phyloP scores from a whole-genome alignment of 2,329 filamentous ascomycete species.

The Colletotrichum sp. region DNA sequence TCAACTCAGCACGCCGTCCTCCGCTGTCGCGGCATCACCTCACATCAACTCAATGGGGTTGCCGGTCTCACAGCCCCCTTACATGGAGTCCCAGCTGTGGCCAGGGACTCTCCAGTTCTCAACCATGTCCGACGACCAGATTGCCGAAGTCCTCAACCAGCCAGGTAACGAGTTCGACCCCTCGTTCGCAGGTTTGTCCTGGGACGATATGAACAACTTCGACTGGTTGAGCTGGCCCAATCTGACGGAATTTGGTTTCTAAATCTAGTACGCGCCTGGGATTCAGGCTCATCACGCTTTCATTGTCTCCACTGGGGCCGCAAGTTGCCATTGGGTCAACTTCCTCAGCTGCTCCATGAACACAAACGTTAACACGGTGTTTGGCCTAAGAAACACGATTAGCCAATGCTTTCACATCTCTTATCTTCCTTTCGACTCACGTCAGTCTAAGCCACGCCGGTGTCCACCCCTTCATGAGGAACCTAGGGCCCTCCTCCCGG shows the following conservation, averaged over 20 bases:
- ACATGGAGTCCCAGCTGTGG: slow-evolving; percentile 41
- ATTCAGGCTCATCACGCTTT: background rate
- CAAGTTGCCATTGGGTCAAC: slow-evolving; percentile 27
- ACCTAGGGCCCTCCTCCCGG: slow-evolving; percentile 42
- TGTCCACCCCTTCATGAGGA: slow-evolving; percentile 52
- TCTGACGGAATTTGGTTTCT: slow-evolving; percentile 42
- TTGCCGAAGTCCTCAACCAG: slow-evolving; percentile 68
- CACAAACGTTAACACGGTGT: slow-evolving; percentile 50
- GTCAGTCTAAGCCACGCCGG: slow-evolving; percentile 49
- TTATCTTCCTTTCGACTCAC: slow-evolving; percentile 24
- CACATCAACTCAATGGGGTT: slow-evolving; percentile 18
- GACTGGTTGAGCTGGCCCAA: slow-evolving; percentile 61
- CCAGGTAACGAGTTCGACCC: slow-evolving; percentile 65
- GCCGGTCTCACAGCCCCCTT: slow-evolving; percentile 27
- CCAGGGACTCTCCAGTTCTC: slow-evolving; percentile 66
- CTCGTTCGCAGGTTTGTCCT: slow-evolving; percentile 58
- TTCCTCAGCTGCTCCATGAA: slow-evolving; percentile 49
- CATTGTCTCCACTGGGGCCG: slow-evolving; percentile 7
- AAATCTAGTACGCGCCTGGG: background rate
- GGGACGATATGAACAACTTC: slow-evolving; percentile 64
- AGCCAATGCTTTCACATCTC: slow-evolving; percentile 18
- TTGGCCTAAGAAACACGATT: slow-evolving; percentile 34
- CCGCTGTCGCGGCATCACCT: slow-evolving; percentile 4
- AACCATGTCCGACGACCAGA: slow-evolving; percentile 73
- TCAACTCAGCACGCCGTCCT: slow-evolving; percentile 4